phyloP scores from a whole-genome alignment of 228 moss, liverwort and hornwort species.

The Sphagnum magellanicum region DNA sequence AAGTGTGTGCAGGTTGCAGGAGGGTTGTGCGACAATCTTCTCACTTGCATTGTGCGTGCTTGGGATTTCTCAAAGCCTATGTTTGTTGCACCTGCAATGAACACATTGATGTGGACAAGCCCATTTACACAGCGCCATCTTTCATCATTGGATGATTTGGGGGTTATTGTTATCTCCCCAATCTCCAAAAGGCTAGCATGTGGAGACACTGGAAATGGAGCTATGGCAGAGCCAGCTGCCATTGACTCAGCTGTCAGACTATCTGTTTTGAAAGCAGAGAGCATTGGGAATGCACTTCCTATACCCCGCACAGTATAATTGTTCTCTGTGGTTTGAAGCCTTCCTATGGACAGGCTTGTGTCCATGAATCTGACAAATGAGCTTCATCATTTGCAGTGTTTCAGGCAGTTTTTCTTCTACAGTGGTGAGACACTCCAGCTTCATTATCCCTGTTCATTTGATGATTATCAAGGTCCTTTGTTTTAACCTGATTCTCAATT shows the following conservation, averaged over 20 bases:
- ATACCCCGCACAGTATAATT: conserved; percentile 17
- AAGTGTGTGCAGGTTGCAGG: conserved; percentile 58
- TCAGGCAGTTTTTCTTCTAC: too few relatives aligned
- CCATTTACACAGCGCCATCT: conserved; percentile 83
- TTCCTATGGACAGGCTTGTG: neutral
- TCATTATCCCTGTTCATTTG: too few relatives aligned
- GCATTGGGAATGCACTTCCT: conserved; percentile 23
- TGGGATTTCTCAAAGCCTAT: conserved; percentile 96
- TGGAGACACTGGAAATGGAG: conserved; percentile 91
- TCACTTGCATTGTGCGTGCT: conserved; percentile 91
- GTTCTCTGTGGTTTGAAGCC: neutral
- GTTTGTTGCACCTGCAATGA: conserved; percentile 98
- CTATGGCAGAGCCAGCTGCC: conserved; percentile 89
- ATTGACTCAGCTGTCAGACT: conserved; percentile 83
- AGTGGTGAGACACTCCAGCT: too few relatives aligned
- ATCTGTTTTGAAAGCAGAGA: conserved; percentile 42
- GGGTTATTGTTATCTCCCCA: conserved; percentile 68
- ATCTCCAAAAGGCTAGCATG: conserved; percentile 87
- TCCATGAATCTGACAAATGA: too few relatives aligned
- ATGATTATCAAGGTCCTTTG: neutral
- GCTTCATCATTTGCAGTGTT: too few relatives aligned
- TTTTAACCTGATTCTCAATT: neutral
- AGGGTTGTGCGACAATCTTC: conserved; percentile 92
- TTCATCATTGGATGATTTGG: conserved; percentile 57
- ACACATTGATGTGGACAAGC: conserved; percentile 96